Evolutionary conservation across 495 filamentous ascomycete species (phyloP), one percentile per base, ranked within the genome.

Genomic region (Trichoderma orchidacearum): DNA sequence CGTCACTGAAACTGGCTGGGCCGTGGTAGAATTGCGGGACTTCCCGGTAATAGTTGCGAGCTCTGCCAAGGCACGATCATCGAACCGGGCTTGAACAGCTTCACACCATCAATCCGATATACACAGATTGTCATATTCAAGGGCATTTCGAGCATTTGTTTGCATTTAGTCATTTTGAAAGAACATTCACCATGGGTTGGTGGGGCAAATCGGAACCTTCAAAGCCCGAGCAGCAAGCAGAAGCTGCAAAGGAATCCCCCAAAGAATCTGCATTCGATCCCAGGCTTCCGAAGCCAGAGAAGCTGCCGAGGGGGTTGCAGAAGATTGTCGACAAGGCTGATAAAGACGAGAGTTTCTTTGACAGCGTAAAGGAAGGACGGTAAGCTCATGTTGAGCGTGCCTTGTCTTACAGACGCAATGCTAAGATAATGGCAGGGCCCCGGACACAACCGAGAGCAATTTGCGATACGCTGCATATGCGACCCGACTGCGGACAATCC

Each of bases 381-480:
- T 95, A 81, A 59, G 56, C 53, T 12, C 0, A 12, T 18, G 21
- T 28, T 28, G 18, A 15, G 30, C 53, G 32, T 11, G 29, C 5
- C 30, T 48, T 23, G 11, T 30, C 28, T 62, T 56, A 38, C 23
- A 57, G 18, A 57, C n/a, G 11, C 41, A 15, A 30, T 21, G 32
- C 51, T 25, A 30, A 17, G 29, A 28, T 41, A 57, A 56, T 27
- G 61, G 30, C 60, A 95, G 90, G 67, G 84, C 80, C 18, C 76
- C 83, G 25, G 83, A 94, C 59, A 85, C 89, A 6, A 97, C 90
- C 38, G 86, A 95, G 51, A 85, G 85, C 59, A 82, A 82, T 60
- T 73, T 90, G 66, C 88, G 93, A 61, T 98, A 96, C 69, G 93
- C 92, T 51, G 93, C 87, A 62, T 97, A 98, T 73, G 88, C 88